Percentiles rank a stretch among this genome's conserved stretches.
Conservation (phyloP, 2,329 filamentous ascomycete species). For the Elsinoe perseae region DNA sequence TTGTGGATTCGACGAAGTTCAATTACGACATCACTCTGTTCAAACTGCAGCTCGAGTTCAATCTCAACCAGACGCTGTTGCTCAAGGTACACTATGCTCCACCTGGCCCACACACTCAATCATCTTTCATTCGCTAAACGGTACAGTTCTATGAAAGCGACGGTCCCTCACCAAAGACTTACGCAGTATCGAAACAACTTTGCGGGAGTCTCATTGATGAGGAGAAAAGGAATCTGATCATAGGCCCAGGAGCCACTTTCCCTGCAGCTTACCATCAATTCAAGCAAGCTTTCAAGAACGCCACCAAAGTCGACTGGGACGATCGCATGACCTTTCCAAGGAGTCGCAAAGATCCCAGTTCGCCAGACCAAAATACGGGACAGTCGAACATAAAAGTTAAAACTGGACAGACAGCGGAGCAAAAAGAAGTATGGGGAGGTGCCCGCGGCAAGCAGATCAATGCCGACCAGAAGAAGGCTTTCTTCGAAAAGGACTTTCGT, state of each 20-base stretch:
- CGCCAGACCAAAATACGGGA: background rate
- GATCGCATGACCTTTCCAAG: slow-evolving; percentile 27
- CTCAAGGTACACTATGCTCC: slow-evolving; percentile 3
- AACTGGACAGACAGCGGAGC: background rate
- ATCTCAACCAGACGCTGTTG: slow-evolving; percentile 50
- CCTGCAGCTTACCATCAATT: slow-evolving; percentile 31
- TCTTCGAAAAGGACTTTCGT: background rate
- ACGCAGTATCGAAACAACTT: background rate
- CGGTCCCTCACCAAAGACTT: background rate
- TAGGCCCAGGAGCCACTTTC: slow-evolving; percentile 28
- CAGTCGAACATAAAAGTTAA: background rate
- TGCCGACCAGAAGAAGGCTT: background rate
- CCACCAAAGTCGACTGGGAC: slow-evolving; percentile 36
- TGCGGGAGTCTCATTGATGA: background rate
- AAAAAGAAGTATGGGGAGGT: background rate
- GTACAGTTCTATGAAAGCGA: background rate
- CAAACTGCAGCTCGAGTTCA: slow-evolving; percentile 42
- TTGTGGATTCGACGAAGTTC: slow-evolving; percentile 55
- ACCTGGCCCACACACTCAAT: slow-evolving; percentile 19
- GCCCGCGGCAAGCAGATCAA: background rate
- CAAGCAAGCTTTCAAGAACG: slow-evolving; percentile 33
- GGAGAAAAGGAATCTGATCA: slow-evolving; percentile 22
- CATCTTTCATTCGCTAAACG: slow-evolving; percentile 15
- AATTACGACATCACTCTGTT: slow-evolving; percentile 56
- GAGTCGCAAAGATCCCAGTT: background rate